Conservation (phyloP, 2,329 filamentous ascomycete species). For the Grosmannia penicillata region DNA sequence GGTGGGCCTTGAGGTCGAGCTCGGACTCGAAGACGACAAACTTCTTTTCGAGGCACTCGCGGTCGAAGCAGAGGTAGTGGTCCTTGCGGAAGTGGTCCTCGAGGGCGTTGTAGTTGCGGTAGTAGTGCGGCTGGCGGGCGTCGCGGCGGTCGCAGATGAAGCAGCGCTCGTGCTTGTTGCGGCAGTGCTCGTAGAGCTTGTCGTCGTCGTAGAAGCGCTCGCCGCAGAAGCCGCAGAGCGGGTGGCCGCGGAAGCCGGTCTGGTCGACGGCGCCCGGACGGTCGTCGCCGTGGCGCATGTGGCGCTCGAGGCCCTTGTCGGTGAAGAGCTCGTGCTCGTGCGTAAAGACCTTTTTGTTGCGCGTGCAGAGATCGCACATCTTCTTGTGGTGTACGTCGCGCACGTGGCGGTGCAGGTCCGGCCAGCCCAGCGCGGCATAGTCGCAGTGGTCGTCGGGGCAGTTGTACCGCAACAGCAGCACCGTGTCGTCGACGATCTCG, state of each 20-base stretch:
- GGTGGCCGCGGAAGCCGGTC: slow-evolving; percentile 91
- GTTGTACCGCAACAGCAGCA: slow-evolving; percentile 81
- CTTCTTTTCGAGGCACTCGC: slow-evolving; percentile 89
- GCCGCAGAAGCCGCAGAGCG: slow-evolving; percentile 83
- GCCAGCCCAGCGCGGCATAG: slow-evolving; percentile 59
- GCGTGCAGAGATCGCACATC: slow-evolving; percentile 80
- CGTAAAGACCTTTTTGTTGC: slow-evolving; percentile 96
- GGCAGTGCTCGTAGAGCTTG: slow-evolving; percentile 84
- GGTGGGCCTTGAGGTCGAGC: slow-evolving; percentile 88
- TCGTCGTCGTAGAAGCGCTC: slow-evolving; percentile 92
- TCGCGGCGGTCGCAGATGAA: slow-evolving; percentile 74
- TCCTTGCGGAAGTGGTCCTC: slow-evolving; percentile 78
- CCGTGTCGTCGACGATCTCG: slow-evolving; percentile 82
- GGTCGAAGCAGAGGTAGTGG: slow-evolving; percentile 73
- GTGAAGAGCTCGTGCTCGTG: slow-evolving; percentile 94
- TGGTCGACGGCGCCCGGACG: slow-evolving; percentile 80
- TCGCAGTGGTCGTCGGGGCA: slow-evolving; percentile 73
- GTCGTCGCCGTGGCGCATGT: slow-evolving; percentile 85
- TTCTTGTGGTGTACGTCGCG: slow-evolving; percentile 68
- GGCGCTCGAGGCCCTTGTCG: slow-evolving; percentile 62
- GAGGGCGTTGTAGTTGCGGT: slow-evolving; percentile 71
- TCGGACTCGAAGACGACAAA: slow-evolving; percentile 94
- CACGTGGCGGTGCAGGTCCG: slow-evolving; percentile 57
- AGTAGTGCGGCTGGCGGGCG: slow-evolving; percentile 72
- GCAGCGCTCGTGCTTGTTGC: slow-evolving; percentile 87